Base-by-base conservation (phyloP, 257 asterid species). In the Petrea volubilis region DNA sequence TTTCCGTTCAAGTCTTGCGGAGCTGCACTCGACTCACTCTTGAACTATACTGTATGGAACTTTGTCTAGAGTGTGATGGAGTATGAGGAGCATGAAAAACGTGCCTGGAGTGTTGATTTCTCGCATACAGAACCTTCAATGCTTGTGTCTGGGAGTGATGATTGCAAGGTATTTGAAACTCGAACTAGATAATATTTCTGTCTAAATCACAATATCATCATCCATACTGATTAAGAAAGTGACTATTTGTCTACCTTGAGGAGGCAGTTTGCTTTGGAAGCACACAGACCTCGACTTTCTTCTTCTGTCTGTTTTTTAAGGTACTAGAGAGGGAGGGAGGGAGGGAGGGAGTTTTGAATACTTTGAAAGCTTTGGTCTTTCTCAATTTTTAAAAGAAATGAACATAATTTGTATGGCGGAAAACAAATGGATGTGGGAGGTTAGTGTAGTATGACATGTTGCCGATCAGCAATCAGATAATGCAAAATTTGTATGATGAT, bases 21-120 rank as follows among this genome's bases (percentile, higher is more conserved):
- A 59, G 33, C 31, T 46, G 70, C 29, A 78, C 53, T 20, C 71
- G 67, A 55, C 66, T 61, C 57, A 20, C 58, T 43, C 59, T 27
- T 29, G 2, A 49, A 66, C 47, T 28, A 38, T 70, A 60, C 15
- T 18, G 56, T 43, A 43, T 67, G 72, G 36, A 71, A 57, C 7
- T 47, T 47, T 47, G 24, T 68, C 47, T 68, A 90, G 98, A 90
- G 98, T 74, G 87, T 92, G 73, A 92, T 86, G 94, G 98, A 92
- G 80, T 92, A 90, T 8, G 98, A 90, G 79, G 98, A 92, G 85
- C 96, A 92, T 80, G 98, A 92, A 77, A 92, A 92, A 66, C 92
- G 96, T 50, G 98, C 98, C 28, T 92, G 96, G 96, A 87, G 98
- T 82, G 94, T 92, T 51, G 98, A 92, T 79, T 92, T 92, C 77